Base-by-base conservation (phyloP, 352 stramenopile genomes). In the Phytophthora citrophthora region DNA sequence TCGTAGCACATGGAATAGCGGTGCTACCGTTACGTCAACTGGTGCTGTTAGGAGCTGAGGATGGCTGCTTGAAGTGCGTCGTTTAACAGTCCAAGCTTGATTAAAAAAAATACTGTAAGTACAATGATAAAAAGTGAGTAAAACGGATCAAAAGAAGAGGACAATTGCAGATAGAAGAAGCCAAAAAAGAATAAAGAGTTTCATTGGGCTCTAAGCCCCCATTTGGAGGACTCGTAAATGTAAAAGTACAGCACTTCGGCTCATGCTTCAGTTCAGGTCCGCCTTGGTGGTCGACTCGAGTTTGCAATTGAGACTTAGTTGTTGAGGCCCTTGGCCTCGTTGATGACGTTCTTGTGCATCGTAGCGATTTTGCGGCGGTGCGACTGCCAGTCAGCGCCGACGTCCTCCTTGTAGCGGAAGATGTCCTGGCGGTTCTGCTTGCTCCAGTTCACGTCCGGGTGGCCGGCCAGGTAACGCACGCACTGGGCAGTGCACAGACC, bases 371-470 rank as follows among this genome's bases (percentile, higher is more conserved):
- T 77, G 59, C 83, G 83, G 59, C 85, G 85, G 77, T 93, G 85
- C 73, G 83, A 81, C 65, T 89, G 72, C 83, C 83, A 93, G 62
- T 91, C 76, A 20, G 68, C 79, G 6, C 85, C 85, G 48, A 73
- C 65, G 29, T 80, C 74, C 23, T 72, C 65, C 69, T 90, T 85
- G 76, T 92, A 88, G 36, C 77, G 77, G 74, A 92, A 87, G 3
- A 84, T 74, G 67, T 91, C 86, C 56, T 63, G 67, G 40, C 85
- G 85, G 68, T 89, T 88, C 70, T 84, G 51, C 80, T 93, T 93
- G 83, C 74, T 91, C 81, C 81, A 91, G 58, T 82, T 81, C 41
- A 93, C 75, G 54, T 93, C 85, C 60, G 85, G 85, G 76, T 89
- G 79, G 52, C 80, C 81, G 12, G 70, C 56, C 27, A 90, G 67